phyloP scores from a whole-genome alignment of 1,284 basidiomycete species.

The Leccinum olivaceoglutinosum region DNA sequence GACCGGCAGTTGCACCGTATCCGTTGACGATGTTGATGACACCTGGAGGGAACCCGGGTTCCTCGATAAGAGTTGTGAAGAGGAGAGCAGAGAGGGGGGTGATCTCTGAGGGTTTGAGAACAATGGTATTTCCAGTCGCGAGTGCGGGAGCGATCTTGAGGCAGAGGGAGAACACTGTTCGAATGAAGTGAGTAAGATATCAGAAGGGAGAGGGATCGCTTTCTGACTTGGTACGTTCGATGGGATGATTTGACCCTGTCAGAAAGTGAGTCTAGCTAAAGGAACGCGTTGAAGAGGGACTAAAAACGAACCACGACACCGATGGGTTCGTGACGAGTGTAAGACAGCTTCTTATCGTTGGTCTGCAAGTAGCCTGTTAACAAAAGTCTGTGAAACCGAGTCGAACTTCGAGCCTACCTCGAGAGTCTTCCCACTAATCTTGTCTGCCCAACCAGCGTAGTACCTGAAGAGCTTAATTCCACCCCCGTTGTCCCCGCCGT shows the following conservation, averaged over 20 bases:
- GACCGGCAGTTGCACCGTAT: slow-evolving; percentile 37
- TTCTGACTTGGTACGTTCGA: slow-evolving; percentile 9
- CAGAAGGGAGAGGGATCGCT: neutral
- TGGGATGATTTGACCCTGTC: slow-evolving; percentile 11
- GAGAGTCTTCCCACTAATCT: slow-evolving; percentile 52
- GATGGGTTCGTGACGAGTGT: slow-evolving; percentile 11
- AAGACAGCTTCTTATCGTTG: slow-evolving; percentile 4
- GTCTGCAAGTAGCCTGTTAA: slow-evolving; percentile 3
- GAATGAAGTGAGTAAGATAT: neutral
- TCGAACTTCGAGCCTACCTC: slow-evolving; percentile 18
- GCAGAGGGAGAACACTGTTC: slow-evolving; percentile 41
- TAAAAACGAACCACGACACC: slow-evolving; percentile 11
- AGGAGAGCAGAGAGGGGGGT: slow-evolving; percentile 46
- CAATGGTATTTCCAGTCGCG: slow-evolving; percentile 61
- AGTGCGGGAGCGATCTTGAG: slow-evolving; percentile 73
- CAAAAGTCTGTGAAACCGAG: neutral
- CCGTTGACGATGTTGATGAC: slow-evolving; percentile 66
- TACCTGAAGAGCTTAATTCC: slow-evolving; percentile 41
- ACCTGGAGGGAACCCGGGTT: slow-evolving; percentile 61
- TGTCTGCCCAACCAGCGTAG: slow-evolving; percentile 40
- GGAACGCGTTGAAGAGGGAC: neutral
- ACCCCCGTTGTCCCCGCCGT: slow-evolving; percentile 46
- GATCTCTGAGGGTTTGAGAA: slow-evolving; percentile 72
- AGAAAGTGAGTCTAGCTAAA: neutral
- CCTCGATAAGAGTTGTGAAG: slow-evolving; percentile 19